These are phyloP conservation scores for Pulveroboletus ridleyi DNA, from an alignment of 1,284 basidiomycete species.

Conservation along the genomic window DNA sequence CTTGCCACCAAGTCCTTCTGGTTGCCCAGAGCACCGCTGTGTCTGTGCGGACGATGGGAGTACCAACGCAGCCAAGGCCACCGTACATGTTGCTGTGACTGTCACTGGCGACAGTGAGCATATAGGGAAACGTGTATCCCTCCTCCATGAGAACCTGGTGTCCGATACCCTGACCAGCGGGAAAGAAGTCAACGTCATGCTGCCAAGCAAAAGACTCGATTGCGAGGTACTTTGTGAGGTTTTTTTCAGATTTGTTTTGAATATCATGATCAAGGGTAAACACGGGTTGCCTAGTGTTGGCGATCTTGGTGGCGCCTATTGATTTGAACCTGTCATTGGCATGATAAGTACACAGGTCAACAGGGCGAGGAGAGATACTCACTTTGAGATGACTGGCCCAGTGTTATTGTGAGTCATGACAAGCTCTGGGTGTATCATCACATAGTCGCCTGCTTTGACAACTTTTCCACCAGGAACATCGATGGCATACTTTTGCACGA, in stretches of 20 bases:
- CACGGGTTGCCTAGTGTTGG: conserved; percentile 87
- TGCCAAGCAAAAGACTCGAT: conserved; percentile 93
- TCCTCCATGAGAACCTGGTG: conserved; percentile 97
- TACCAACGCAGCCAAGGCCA: conserved; percentile 96
- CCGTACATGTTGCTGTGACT: conserved; percentile 99
- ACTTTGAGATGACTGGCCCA: conserved; percentile 97
- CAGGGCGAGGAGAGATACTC: conserved; percentile 36
- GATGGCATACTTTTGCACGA: conserved; percentile 97
- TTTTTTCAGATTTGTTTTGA: conserved; percentile 95
- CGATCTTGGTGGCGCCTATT: conserved; percentile 89
- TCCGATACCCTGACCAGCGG: conserved; percentile 97
- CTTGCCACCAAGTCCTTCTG: conserved; percentile 99
- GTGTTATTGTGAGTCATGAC: conserved; percentile 99
- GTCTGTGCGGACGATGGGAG: conserved; percentile 94
- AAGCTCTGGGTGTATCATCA: conserved; percentile 97
- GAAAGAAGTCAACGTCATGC: conserved; percentile 95
- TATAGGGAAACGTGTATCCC: conserved; percentile 94
- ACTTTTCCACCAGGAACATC: conserved; percentile 79
- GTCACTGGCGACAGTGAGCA: conserved; percentile 95
- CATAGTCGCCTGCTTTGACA: conserved; percentile 97
- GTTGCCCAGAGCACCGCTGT: conserved; percentile 98
- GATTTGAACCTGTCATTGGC: conserved; percentile 81
- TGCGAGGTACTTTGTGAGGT: conserved; percentile 91
- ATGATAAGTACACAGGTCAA: conserved; percentile 11
- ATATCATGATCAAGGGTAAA: conserved; percentile 99